phyloP scores from a whole-genome alignment of 2,329 filamentous ascomycete genomes.

The Nannizzia gypsea region DNA sequence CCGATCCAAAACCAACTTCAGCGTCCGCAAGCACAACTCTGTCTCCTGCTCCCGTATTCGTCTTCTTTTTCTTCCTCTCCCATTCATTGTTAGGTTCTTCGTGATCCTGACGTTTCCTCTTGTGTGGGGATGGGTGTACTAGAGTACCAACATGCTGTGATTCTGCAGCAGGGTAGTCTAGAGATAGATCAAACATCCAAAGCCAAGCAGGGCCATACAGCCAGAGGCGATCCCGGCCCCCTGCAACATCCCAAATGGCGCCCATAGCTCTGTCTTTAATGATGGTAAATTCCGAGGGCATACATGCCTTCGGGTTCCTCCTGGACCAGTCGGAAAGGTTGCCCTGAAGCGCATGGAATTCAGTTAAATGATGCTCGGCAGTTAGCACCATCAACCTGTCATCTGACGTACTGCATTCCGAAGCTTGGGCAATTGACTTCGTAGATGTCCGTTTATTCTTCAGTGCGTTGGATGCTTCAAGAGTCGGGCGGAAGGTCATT shows the following conservation, averaged over 20 bases:
- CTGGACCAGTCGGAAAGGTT: constrained; percentile 75
- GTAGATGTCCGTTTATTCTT: not conserved
- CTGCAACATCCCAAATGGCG: constrained; percentile 63
- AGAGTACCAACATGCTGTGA: constrained; percentile 14
- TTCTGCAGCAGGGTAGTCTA: constrained; percentile 45
- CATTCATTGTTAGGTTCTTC: constrained; percentile 14
- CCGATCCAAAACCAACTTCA: constrained; percentile 34
- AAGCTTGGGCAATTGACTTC: too few relatives aligned
- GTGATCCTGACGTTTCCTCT: constrained; percentile 29
- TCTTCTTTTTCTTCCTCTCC: constrained; percentile 34
- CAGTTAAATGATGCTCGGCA: constrained; percentile 55
- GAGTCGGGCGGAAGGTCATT: constrained; percentile 51
- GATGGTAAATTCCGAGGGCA: constrained; percentile 62
- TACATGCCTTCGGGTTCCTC: constrained; percentile 61
- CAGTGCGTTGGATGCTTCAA: constrained; percentile 33
- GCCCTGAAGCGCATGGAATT: constrained; percentile 69
- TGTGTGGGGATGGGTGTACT: constrained; percentile 17
- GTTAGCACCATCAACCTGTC: constrained; percentile 51
- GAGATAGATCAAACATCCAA: constrained; percentile 78
- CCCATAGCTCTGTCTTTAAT: constrained; percentile 74
- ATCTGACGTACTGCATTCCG: constrained; percentile 28
- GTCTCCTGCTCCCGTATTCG: constrained; percentile 47
- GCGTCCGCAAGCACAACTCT: constrained; percentile 36
- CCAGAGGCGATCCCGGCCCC: constrained; percentile 57
- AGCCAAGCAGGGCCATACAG: constrained; percentile 77